Base-by-base conservation (phyloP, 805 yeast species). In the Pichia kluyveri region DNA sequence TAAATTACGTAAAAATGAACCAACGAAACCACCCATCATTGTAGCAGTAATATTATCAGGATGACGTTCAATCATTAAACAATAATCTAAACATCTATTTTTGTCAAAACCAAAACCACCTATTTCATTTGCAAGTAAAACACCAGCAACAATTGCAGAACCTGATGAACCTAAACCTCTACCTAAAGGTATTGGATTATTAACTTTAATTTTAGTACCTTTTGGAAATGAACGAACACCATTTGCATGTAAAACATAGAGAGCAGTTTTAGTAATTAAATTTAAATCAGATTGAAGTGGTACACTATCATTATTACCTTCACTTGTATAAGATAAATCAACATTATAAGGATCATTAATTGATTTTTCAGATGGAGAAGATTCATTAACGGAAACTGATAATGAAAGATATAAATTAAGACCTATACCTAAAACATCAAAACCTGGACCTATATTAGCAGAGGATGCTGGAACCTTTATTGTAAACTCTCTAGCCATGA, bases 31-130 rank as follows among this genome's bases (percentile, higher is more conserved):
- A 51, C 99, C 99, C 82, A 90, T 84, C 96, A 93, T 88, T 37
- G 99, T 96, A 32, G 99, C 99, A 12, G 96, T 88, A 60, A 93
- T 90, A 66, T 93, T 93, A 68, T 93, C 99, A 36, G 99, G 99
- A 61, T 93, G 99, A 64, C 98, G 82, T 71, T 93, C 99, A 56
- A 93, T 90, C 93, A 93, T 86, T 57, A 93, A 75, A 66, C 96
- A 88, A 71, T 86, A 93, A 66, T 93, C 99, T 58, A 93, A 72
- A 81, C 93, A 76, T 57, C 98, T 75, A 57, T 79, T 82, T 66
- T 85, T 90, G 44, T 82, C 69, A 51, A 89, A 78, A 1, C 77
- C 79, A 36, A 91, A 70, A 44, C 78, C 72, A 38, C 93, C 96
- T 34, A 90, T 73, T 54, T 83, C 91, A 61, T 86, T 86, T 43